Evolutionary conservation across 225 moss, liverwort and hornwort species (phyloP).

Genomic region (Marchantia paleacea): DNA sequence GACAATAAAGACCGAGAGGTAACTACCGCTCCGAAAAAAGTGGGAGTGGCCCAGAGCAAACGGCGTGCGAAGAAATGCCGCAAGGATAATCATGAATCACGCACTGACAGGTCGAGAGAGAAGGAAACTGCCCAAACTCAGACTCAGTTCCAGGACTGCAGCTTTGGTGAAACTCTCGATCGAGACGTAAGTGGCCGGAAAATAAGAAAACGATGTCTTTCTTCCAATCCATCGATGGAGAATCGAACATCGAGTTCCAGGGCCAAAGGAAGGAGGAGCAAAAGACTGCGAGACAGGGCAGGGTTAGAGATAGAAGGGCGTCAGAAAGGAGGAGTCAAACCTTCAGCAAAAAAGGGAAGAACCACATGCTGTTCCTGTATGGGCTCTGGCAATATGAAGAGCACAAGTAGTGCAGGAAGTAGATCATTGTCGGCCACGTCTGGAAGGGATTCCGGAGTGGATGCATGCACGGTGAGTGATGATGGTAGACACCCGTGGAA

Average conservation of each 20-base stretch:
- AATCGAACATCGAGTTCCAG: background rate
- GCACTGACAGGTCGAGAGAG: background rate
- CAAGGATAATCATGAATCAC: too few relatives aligned
- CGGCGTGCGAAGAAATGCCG: background rate
- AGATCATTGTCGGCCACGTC: background rate
- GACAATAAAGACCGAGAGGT: background rate
- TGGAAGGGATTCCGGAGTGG: background rate
- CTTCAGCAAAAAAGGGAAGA: background rate
- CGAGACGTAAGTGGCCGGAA: background rate
- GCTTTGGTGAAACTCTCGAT: background rate
- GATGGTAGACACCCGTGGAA: background rate
- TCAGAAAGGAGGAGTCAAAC: background rate
- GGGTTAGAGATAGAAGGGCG: background rate
- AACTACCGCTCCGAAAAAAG: background rate
- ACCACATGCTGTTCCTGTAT: background rate
- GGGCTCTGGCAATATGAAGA: background rate
- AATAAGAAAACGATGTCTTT: background rate
- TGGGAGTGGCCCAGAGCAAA: background rate
- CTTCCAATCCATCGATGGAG: constrained; percentile 2
- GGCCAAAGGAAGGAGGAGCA: background rate
- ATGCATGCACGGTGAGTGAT: background rate
- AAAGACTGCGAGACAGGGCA: background rate
- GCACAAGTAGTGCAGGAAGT: background rate
- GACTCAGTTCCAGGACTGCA: background rate
- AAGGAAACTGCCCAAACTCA: background rate